Evolutionary conservation across 1,284 basidiomycete genomes (phyloP).

Genomic region (Cryptococcus jaspeensis): DNA sequence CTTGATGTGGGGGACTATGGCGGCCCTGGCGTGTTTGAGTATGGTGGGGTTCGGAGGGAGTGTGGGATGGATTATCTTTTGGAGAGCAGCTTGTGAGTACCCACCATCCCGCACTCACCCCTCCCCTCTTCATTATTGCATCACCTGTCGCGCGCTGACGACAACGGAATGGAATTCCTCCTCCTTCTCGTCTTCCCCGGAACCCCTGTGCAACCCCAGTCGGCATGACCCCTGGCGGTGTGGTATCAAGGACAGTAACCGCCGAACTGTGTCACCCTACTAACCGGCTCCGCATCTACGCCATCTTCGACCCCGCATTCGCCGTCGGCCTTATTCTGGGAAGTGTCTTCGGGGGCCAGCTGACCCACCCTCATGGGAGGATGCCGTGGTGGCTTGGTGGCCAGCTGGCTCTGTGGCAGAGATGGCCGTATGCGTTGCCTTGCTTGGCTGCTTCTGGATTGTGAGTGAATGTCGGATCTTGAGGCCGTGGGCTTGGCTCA

Average conservation of each 20-base stretch:
- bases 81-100: conserved; percentile 28
- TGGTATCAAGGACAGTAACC: conserved; percentile 18
- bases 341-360: conserved; percentile 26
- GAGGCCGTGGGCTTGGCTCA: conserved; percentile 9
- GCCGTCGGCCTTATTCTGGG: conserved; percentile 24
- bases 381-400: conserved; percentile 28
- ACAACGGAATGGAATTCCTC: neutral
- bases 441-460: conserved; percentile 15
- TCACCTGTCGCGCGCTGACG: no score
- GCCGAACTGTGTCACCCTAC: conserved; percentile 24
- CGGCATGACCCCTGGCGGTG: conserved; percentile 22
- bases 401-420: conserved; percentile 12
- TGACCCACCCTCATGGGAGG: conserved; percentile 27
- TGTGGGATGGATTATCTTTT: conserved; percentile 29
- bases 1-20: no score
- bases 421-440: conserved; percentile 31
- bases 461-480: no score
- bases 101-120: neutral
- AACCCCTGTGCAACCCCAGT: no score
- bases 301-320: conserved; percentile 27
- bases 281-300: conserved; percentile 27
- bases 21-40: conserved; percentile 1
- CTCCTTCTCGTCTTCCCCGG: no score
- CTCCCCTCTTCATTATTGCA: no score
- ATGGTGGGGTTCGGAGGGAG: conserved; percentile 27